Evolutionary conservation across 306 rosid species (phyloP), one percentile per base, ranked within the genome.

Genomic region (Malus orientalis): DNA sequence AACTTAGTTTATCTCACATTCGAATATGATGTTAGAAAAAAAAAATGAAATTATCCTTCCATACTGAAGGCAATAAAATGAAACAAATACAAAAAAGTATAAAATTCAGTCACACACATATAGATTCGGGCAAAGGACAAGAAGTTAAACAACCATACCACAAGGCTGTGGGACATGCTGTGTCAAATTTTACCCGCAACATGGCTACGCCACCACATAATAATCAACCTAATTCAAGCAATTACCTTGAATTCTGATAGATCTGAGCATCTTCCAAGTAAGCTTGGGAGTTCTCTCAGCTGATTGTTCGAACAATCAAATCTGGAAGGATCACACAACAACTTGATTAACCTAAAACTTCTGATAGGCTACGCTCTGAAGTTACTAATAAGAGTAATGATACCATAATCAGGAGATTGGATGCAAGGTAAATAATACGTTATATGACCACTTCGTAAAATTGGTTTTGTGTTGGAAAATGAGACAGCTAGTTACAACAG

Each of bases 221-320:
- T 44, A 74, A 44, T 65, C 49, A 23, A 27, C 32, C 74, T 18
- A 49, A 45, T 51, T 18, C 27, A 79, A 75, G 81, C 54, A 73
- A 42, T 83, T 86, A 93, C 98, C 97, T 94, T 91, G 64, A 94
- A 78, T 53, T 94, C 97, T 54, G 93, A 90, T 83, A 94, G 85
- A 73, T 79, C 79, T 61, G 69, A 74, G 78, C 97, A 94, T 78
- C 87, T 82, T 67, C 97, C 97, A 71, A 94, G 84, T 63, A 93
- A 82, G 84, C 84, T 78, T 44, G 98, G 96, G 74, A 94, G 87
- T 80, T 91, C 95, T 78, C 76, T 82, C 77, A 94, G 92, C 85
- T 67, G 87, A 81, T 94, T 94, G 90, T 84, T 86, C 25, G 98
- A 89, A 83, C 89, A 92, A 78, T 94, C 98, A 76, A 92, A 79